Conservation (phyloP, 2,329 filamentous ascomycete genomes). For the Aspergillus melleus region DNA sequence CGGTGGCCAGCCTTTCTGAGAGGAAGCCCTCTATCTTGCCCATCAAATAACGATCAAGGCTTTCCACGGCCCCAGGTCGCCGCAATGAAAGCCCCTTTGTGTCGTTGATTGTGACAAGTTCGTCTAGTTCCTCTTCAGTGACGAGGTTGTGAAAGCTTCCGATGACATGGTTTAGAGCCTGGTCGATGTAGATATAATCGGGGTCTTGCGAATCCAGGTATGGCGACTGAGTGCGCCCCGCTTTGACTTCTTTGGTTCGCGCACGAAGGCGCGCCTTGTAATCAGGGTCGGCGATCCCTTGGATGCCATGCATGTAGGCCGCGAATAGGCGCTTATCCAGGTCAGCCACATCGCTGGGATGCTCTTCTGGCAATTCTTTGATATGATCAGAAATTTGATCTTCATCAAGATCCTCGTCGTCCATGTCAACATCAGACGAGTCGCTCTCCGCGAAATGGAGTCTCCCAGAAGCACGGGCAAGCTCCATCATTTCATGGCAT, state of each 20-base stretch:
- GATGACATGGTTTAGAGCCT: slow-evolving; percentile 39
- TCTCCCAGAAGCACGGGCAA: slow-evolving; percentile 28
- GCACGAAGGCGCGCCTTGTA: slow-evolving; percentile 36
- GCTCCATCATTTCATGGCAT: slow-evolving; percentile 42
- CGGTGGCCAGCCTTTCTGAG: slow-evolving; percentile 32
- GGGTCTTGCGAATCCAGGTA: slow-evolving; percentile 34
- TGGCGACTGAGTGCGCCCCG: slow-evolving; percentile 31
- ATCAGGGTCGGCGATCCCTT: slow-evolving; percentile 32
- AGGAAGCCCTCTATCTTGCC: slow-evolving; percentile 37
- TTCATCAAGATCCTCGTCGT: slow-evolving; percentile 17
- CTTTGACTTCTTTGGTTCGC: slow-evolving; percentile 35
- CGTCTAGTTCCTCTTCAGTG: slow-evolving; percentile 36
- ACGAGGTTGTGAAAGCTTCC: slow-evolving; percentile 44
- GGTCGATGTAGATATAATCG: slow-evolving; percentile 37
- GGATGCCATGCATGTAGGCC: slow-evolving; percentile 46
- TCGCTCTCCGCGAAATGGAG: slow-evolving; percentile 20
- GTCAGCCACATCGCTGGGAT: slow-evolving; percentile 38
- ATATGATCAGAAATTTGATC: slow-evolving; percentile 20
- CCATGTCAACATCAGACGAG: slow-evolving; percentile 16
- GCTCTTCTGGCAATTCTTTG: slow-evolving; percentile 33
- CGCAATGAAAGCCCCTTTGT: slow-evolving; percentile 18
- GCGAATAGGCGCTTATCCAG: slow-evolving; percentile 41
- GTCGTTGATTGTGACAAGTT: slow-evolving; percentile 31
- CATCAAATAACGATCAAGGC: slow-evolving; percentile 26
- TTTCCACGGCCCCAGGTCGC: slow-evolving; percentile 9